These are phyloP conservation scores for Macrolepiota albuminosa DNA, from an alignment of 768 basidiomycete species.

Conservation along the genomic window DNA sequence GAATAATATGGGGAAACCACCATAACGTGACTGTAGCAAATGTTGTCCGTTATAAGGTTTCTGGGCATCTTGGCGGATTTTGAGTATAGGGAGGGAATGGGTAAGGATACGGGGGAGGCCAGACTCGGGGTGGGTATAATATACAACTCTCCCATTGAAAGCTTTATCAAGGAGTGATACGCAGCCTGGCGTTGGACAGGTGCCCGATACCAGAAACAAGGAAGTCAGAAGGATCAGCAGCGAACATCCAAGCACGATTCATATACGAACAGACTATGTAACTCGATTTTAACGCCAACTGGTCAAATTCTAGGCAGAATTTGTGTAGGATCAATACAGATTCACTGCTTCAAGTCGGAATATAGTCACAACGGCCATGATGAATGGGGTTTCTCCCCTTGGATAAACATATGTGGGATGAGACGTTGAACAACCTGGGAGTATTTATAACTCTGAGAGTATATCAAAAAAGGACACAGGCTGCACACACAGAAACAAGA, in stretches of 20 bases:
- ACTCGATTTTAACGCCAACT: background rate
- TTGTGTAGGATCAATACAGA: background rate
- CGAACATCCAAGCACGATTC: background rate
- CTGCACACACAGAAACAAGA: background rate
- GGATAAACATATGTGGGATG: background rate
- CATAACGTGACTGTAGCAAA: background rate
- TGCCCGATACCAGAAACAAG: background rate
- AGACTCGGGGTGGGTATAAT: background rate
- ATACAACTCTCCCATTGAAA: background rate
- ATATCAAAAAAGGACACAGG: background rate
- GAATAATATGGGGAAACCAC: background rate
- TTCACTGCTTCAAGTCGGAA: background rate
- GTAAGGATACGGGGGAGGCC: slow-evolving; percentile 1
- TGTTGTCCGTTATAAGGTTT: background rate
- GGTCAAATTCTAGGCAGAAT: background rate
- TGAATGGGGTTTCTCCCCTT: too few relatives aligned
- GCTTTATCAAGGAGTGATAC: background rate
- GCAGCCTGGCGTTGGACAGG: background rate
- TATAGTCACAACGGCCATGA: background rate
- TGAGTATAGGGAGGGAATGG: background rate
- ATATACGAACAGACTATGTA: background rate
- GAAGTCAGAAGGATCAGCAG: background rate
- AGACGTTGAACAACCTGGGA: background rate
- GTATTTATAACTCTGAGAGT: background rate
- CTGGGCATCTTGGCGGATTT: background rate